A percentile compares a stretch with the other conserved stretches of the same genome.
phyloP scores from a whole-genome alignment of 2,329 filamentous ascomycete species.

The Nannizziopsis barbatae region DNA sequence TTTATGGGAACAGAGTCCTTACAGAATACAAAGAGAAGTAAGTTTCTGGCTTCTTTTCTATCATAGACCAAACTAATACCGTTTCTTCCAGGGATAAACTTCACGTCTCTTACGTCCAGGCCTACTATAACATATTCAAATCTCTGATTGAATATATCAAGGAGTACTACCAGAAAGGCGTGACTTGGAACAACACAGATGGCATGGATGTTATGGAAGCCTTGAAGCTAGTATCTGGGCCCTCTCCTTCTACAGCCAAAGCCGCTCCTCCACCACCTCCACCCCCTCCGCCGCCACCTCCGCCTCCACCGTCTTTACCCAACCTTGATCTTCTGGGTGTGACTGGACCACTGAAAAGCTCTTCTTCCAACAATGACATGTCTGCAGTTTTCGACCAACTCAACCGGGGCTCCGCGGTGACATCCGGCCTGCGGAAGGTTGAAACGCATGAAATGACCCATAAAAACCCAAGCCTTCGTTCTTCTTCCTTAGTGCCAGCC shows the following conservation, averaged over 20 bases:
- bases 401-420: slow-evolving; percentile 81
- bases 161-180: slow-evolving; percentile 64
- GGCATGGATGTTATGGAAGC: slow-evolving; percentile 60
- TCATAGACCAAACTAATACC: slow-evolving; percentile 19
- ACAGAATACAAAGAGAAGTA: slow-evolving; percentile 80
- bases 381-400: slow-evolving; percentile 83
- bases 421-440: slow-evolving; percentile 79
- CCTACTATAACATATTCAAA: slow-evolving; percentile 86
- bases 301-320: slow-evolving; percentile 40
- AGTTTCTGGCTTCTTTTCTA: background rate
- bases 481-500: slow-evolving; percentile 56
- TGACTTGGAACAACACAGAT: slow-evolving; percentile 76
- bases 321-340: slow-evolving; percentile 42
- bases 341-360: slow-evolving; percentile 50
- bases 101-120: slow-evolving; percentile 78
- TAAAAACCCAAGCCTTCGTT: slow-evolving; percentile 83
- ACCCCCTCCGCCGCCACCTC: slow-evolving; percentile 37
- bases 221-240: slow-evolving; percentile 46
- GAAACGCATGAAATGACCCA: slow-evolving; percentile 96
- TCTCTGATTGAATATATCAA: slow-evolving; percentile 75
- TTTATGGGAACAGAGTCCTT: slow-evolving; percentile 87
- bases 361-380: slow-evolving; percentile 50
- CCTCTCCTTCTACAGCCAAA: slow-evolving; percentile 26
- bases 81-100: slow-evolving; percentile 52
- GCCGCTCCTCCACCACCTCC: slow-evolving; percentile 42